Evolutionary conservation across 345 rosid genomes (phyloP).

Genomic region (Lepidium sativum): DNA sequence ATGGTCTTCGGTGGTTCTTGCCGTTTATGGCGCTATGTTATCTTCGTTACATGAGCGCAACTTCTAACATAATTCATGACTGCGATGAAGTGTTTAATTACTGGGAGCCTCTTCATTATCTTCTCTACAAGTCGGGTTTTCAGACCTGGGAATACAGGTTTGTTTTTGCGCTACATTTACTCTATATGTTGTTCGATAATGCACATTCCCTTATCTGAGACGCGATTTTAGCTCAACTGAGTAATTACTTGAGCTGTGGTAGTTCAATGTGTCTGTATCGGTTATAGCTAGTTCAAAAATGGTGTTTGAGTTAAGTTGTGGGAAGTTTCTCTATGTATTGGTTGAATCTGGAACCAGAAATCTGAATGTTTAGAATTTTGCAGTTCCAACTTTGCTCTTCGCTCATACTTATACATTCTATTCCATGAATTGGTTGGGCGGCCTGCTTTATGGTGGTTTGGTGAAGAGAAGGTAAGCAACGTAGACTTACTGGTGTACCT

Average conservation of each 20-base stretch:
- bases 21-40: conserved; percentile 64
- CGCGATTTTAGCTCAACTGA: neutral
- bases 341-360: neutral
- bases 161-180: neutral
- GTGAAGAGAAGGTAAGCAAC: conserved; percentile 68
- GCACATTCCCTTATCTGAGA: neutral
- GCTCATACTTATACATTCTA: conserved; percentile 75
- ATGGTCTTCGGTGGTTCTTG: conserved; percentile 62
- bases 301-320: neutral
- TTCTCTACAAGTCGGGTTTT: conserved; percentile 85
- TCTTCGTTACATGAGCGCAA: conserved; percentile 93
- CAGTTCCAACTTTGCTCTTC: conserved; percentile 91
- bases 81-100: conserved; percentile 98
- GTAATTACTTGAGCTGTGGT: neutral
- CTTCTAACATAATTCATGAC: conserved; percentile 93
- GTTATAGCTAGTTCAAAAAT: neutral
- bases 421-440: conserved; percentile 75
- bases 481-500: neutral
- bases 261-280: neutral
- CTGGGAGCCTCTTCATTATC: conserved; percentile 97
- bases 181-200: neutral
- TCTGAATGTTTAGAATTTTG: conserved; percentile 7
- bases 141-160: conserved; percentile 99
- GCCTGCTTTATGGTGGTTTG: conserved; percentile 79
- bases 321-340: neutral